These are phyloP conservation scores for Clarireedia homoeocarpa DNA, from an alignment of 2,329 filamentous ascomycete genomes.

Conservation along the genomic window DNA sequence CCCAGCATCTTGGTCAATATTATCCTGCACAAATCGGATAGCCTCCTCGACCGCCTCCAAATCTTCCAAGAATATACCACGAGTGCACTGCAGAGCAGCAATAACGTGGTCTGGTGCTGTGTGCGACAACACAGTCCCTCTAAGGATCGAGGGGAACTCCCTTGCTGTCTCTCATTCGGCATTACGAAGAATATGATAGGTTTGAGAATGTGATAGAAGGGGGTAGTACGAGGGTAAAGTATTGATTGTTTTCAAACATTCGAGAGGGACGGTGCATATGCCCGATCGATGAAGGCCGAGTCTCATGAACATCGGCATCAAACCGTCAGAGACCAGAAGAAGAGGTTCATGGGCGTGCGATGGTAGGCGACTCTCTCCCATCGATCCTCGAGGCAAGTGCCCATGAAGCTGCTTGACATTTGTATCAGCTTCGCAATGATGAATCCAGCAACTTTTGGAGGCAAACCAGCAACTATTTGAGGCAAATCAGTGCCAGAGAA, in stretches of 20 bases:
- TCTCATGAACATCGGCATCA: conserved; percentile 6
- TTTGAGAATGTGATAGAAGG: conserved; percentile 2
- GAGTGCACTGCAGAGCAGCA: background rate
- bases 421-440: background rate
- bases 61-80: background rate
- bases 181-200: background rate
- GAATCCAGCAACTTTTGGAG: background rate
- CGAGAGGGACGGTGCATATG: conserved; percentile 6
- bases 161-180: background rate
- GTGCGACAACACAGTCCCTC: background rate
- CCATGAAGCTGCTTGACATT: background rate
- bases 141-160: background rate
- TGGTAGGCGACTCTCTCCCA: background rate
- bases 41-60: background rate
- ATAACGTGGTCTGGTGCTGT: conserved; percentile 1
- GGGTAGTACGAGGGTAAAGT: conserved; percentile 1
- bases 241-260: conserved; percentile 9
- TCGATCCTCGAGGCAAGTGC: background rate
- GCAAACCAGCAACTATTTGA: background rate
- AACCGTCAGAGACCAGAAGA: background rate
- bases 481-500: background rate
- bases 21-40: background rate
- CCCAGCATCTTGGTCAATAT: conserved; percentile 4
- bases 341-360: background rate
- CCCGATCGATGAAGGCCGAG: conserved; percentile 7